These are phyloP conservation scores for Aspergillus heteromorphus DNA, from an alignment of 495 filamentous ascomycete genomes.

Conservation along the genomic window DNA sequence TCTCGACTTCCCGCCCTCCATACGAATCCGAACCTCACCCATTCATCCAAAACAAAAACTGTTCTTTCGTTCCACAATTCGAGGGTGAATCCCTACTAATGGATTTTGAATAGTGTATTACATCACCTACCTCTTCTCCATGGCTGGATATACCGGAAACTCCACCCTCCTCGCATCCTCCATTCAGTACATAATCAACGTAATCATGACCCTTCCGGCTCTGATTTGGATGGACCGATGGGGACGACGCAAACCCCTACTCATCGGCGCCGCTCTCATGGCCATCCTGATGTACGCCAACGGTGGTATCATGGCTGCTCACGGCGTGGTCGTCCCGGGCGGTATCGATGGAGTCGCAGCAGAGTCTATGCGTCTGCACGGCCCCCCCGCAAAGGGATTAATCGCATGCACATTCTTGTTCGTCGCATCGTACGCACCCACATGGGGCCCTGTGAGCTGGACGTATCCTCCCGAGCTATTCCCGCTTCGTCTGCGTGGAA, in stretches of 20 bases:
- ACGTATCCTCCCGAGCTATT: slow-evolving; percentile 64
- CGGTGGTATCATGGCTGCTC: slow-evolving; percentile 54
- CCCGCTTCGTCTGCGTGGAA: slow-evolving; percentile 56
- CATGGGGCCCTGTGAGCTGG: slow-evolving; percentile 63
- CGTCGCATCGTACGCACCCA: slow-evolving; percentile 41
- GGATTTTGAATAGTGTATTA: slow-evolving; percentile 22
- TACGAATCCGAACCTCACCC: too few relatives aligned
- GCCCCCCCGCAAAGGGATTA: slow-evolving; percentile 45
- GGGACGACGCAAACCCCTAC: slow-evolving; percentile 57
- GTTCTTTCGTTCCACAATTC: too few relatives aligned
- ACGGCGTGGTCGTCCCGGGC: slow-evolving; percentile 46
- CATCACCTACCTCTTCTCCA: slow-evolving; percentile 34
- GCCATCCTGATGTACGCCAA: slow-evolving; percentile 63
- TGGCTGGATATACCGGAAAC: slow-evolving; percentile 33
- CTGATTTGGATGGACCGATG: slow-evolving; percentile 55
- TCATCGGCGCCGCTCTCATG: slow-evolving; percentile 65
- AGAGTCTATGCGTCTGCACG: slow-evolving; percentile 33
- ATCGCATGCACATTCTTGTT: slow-evolving; percentile 66
- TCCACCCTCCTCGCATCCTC: slow-evolving; percentile 53
- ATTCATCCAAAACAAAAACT: too few relatives aligned
- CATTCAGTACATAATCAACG: slow-evolving; percentile 65
- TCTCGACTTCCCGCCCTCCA: background rate
- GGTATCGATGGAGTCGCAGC: slow-evolving; percentile 33
- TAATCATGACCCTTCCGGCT: slow-evolving; percentile 48
- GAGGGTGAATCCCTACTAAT: background rate